Conservation (phyloP, 768 basidiomycete species). For the Macrolepiota dolichaula region DNA sequence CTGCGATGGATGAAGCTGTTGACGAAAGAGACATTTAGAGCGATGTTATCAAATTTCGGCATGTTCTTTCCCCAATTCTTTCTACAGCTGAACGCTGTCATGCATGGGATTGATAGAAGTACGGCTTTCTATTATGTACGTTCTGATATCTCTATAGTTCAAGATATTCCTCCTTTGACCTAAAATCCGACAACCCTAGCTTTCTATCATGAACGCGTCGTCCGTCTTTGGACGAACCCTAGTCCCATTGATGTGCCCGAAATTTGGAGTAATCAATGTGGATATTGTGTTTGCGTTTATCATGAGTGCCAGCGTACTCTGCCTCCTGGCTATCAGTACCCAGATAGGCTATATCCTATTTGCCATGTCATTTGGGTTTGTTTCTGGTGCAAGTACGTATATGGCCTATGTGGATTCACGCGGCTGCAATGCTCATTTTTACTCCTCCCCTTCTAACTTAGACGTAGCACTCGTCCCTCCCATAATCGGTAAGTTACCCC, state of each 20-base stretch:
- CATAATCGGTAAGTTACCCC: slow-evolving; percentile 23
- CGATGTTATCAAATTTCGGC: too few species aligned
- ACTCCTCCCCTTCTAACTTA: slow-evolving; percentile 3
- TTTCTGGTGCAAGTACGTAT: slow-evolving; percentile 41
- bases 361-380: slow-evolving; percentile 43
- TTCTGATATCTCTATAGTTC: too few species aligned
- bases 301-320: slow-evolving; percentile 36
- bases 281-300: slow-evolving; percentile 29
- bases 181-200: too few species aligned
- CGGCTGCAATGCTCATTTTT: neutral
- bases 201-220: slow-evolving; percentile 32
- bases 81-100: too few species aligned
- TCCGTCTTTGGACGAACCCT: slow-evolving; percentile 46
- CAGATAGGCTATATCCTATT: slow-evolving; percentile 33
- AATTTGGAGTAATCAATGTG: slow-evolving; percentile 38
- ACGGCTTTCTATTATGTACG: too few species aligned
- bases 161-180: too few species aligned
- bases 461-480: slow-evolving; percentile 42
- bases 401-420: too few species aligned
- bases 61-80: too few species aligned
- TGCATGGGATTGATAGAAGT: too few species aligned
- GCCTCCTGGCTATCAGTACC: slow-evolving; percentile 35
- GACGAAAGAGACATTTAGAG: too few species aligned
- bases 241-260: slow-evolving; percentile 37
- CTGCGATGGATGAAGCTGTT: too few species aligned